These are phyloP conservation scores for Pythium dissotocum DNA, from an alignment of 352 stramenopile genomes.

Conservation along the genomic window DNA sequence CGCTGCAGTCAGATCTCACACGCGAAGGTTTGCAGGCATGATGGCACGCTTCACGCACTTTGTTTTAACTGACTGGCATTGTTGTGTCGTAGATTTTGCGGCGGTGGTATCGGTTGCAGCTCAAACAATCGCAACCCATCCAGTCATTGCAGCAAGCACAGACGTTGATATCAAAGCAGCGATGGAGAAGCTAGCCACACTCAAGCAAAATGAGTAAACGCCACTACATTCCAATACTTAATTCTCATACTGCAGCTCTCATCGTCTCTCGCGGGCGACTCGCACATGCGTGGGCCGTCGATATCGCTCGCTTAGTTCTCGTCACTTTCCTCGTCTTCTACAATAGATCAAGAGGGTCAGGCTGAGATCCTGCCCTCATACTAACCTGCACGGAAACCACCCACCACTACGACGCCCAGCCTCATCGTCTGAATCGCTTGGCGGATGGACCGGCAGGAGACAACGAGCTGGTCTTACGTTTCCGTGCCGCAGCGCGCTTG, in stretches of 20 bases:
- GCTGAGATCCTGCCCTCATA: neutral
- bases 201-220: neutral
- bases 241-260: neutral
- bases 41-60: no score
- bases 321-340: constrained; percentile 15
- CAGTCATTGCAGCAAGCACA: neutral
- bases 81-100: neutral
- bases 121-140: neutral
- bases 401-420: neutral
- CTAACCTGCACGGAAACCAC: neutral
- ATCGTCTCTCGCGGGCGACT: neutral
- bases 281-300: neutral
- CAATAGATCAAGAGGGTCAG: constrained; percentile 21
- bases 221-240: constrained; percentile 7
- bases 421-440: constrained; percentile 27
- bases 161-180: neutral
- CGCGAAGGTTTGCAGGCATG: neutral
- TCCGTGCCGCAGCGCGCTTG: constrained; percentile 43
- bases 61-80: neutral
- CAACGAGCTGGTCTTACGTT: constrained; percentile 30
- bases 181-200: neutral
- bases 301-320: constrained; percentile 2
- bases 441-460: constrained; percentile 6
- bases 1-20: neutral
- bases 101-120: neutral